phyloP scores from a whole-genome alignment of 2,329 filamentous ascomycete species.

The Ophiosphaerella korrae region DNA sequence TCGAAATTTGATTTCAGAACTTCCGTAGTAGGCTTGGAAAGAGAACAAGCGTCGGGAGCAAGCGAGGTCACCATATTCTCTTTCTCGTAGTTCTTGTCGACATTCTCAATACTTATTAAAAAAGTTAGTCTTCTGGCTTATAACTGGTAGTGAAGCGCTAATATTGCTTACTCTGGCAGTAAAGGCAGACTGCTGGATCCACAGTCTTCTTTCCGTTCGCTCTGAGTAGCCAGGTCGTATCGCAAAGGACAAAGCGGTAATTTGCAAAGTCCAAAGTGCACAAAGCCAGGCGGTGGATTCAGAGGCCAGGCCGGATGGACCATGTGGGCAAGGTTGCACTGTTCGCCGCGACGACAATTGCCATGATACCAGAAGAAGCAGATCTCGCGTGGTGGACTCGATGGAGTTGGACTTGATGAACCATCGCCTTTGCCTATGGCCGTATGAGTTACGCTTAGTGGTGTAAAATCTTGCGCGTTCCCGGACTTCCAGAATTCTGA shows the following conservation, averaged over 20 bases:
- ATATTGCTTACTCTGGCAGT: too few species aligned
- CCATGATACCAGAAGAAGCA: constrained; percentile 39
- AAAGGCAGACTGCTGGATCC: too few species aligned
- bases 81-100: too few species aligned
- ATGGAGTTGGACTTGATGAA: constrained; percentile 1
- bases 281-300: constrained; percentile 17
- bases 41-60: too few species aligned
- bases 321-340: constrained; percentile 20
- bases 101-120: too few species aligned
- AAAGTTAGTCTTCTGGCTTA: too few species aligned
- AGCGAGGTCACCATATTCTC: too few species aligned
- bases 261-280: constrained; percentile 21
- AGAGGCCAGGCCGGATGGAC: constrained; percentile 29
- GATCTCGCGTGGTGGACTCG: constrained; percentile 22
- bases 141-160: too few species aligned
- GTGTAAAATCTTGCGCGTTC: not conserved
- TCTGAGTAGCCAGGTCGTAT: constrained; percentile 10
- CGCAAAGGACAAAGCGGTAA: constrained; percentile 27
- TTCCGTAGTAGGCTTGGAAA: too few species aligned
- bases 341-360: constrained; percentile 13
- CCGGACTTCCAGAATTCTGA: constrained; percentile 24
- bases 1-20: too few species aligned
- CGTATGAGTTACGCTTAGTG: not conserved
- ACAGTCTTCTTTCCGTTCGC: too few species aligned
- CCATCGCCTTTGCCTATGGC: too few species aligned